Base-by-base conservation (phyloP, 352 stramenopile genomes). In the Phytophthora megakarya region DNA sequence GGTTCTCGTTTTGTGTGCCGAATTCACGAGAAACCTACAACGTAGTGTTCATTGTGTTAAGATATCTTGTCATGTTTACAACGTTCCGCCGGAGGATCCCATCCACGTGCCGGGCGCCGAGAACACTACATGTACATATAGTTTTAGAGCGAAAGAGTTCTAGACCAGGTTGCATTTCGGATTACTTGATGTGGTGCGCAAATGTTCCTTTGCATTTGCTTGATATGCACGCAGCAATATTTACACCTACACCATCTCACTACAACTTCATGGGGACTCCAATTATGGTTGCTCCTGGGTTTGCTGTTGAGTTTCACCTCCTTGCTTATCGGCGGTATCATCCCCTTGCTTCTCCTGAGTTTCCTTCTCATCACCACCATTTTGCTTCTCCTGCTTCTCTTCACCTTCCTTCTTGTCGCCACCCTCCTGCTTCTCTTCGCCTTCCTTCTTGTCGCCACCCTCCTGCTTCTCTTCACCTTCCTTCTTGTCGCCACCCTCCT, bases 401-500 rank as follows among this genome's bases (percentile, higher is more conserved):
- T 7, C 16, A 26, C 25, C 23, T 15, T 37, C 18, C 18, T 51
- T 21, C 10, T 58, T 25, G 1, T 59, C 32, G 23, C 35, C 40
- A 7, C 26, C 23, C 39, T 53, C 26, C 5, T 65, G 15, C 18
- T 58, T 45, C 7, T 58, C 40, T n/a, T 50, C 45, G 6, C 16
- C 23, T 25, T 57, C 13, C 28, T 66, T 38, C 15, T 49, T 4
- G 11, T 44, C 19, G 0, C 12, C 16, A 0, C 21, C 23, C 22
- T 49, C 23, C 10, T 56, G 21, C 15, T 62, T 43, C 3, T 63
- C 33, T 10, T 44, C n/a, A 3, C n/a, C 10, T 38, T 65, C 18
- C 3, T 58, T 19, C 0, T 54, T 26, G 2, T 49, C 16, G 8
- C 45, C 21, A 5, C 59, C 19, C 1, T 61, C 32, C 0, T 56